phyloP scores from a whole-genome alignment of 2,329 filamentous ascomycete species.

The Seiridium unicorne region DNA sequence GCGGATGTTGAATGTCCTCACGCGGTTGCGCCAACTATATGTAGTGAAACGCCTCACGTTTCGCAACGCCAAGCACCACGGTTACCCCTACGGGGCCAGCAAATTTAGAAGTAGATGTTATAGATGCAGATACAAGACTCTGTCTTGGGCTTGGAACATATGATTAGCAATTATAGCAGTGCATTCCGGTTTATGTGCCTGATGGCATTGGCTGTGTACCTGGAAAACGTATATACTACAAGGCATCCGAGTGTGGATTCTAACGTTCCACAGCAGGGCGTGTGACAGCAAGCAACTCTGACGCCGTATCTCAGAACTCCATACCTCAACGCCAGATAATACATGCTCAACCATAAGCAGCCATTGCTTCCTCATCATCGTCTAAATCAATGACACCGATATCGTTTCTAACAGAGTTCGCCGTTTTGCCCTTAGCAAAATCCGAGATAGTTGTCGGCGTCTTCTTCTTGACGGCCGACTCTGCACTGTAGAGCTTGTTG shows the following conservation, averaged over 20 bases:
- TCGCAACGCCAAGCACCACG: background rate
- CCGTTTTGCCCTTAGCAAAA: conserved; percentile 33
- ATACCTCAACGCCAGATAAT: conserved; percentile 4
- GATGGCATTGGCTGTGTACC: background rate
- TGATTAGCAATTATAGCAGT: background rate
- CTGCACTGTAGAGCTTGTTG: conserved; percentile 73
- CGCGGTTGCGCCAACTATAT: too few relatives aligned
- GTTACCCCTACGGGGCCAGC: background rate
- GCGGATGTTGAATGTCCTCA: too few relatives aligned
- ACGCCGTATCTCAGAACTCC: background rate
- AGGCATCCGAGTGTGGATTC: background rate
- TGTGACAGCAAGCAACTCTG: background rate
- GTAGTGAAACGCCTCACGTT: background rate
- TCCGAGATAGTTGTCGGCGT: conserved; percentile 33
- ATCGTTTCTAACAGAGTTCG: conserved; percentile 13
- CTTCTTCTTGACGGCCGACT: conserved; percentile 42
- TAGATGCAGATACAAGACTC: background rate
- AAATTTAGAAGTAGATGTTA: background rate
- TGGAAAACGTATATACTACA: background rate
- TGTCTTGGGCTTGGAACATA: background rate
- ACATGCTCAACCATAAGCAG: conserved; percentile 37
- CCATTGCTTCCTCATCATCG: conserved; percentile 49
- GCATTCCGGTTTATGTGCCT: background rate
- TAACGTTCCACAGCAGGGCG: background rate
- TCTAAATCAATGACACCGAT: conserved; percentile 32